phyloP scores from a whole-genome alignment of 306 rosid genomes.

The Vigna angularis region DNA sequence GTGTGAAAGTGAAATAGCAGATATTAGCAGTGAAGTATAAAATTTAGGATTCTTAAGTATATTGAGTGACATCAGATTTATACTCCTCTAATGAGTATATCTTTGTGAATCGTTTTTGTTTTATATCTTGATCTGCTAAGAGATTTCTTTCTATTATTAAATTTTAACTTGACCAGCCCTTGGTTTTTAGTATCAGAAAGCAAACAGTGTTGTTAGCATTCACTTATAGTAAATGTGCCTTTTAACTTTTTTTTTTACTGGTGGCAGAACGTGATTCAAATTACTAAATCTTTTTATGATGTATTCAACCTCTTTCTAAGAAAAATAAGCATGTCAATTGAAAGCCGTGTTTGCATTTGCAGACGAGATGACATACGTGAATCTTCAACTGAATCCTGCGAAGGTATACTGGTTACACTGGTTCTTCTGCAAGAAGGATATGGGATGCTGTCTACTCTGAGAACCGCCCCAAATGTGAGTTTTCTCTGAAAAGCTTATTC shows the following conservation, averaged over 20 bases:
- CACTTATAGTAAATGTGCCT: not conserved
- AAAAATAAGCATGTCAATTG: constrained; percentile 26
- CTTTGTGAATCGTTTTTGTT: constrained; percentile 18
- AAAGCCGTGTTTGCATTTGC: constrained; percentile 36
- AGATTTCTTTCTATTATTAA: constrained; percentile 5
- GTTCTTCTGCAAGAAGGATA: constrained; percentile 95
- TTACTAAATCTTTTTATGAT: constrained; percentile 24
- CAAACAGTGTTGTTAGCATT: no score
- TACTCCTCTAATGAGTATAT: constrained; percentile 22
- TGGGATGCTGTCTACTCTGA: constrained; percentile 93
- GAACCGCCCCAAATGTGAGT: constrained; percentile 96
- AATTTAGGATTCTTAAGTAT: constrained; percentile 28
- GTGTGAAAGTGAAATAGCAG: constrained; percentile 24
- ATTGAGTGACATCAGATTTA: constrained; percentile 1
- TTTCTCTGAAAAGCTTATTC: constrained; percentile 14
- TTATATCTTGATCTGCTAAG: not conserved
- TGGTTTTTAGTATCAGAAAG: constrained; percentile 2
- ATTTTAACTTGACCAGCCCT: constrained; percentile 13
- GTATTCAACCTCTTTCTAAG: constrained; percentile 25
- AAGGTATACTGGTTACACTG: constrained; percentile 91
- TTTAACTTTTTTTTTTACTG: not conserved
- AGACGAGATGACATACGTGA: constrained; percentile 96
- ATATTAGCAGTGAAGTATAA: constrained; percentile 5
- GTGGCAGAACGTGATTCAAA: not conserved
- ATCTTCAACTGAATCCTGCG: constrained; percentile 92